phyloP scores from a whole-genome alignment of 2,329 filamentous ascomycete species.

The Apiospora kogelbergensis region DNA sequence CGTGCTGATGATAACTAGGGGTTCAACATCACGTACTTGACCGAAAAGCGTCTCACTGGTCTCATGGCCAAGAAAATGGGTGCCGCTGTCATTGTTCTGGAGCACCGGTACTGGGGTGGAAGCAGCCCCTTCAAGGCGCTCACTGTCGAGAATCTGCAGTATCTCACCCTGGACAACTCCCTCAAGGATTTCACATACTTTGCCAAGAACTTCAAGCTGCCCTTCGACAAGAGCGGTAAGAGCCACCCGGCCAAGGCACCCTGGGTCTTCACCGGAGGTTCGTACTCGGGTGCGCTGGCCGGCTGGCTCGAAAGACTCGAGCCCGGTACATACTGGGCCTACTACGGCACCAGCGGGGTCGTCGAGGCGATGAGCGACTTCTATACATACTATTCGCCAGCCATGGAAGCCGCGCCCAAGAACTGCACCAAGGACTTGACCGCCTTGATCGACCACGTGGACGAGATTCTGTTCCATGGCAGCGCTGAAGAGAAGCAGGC shows the following conservation, averaged over 20 bases:
- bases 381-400: conserved; percentile 56
- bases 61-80: conserved; percentile 39
- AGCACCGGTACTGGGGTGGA: conserved; percentile 44
- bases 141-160: conserved; percentile 37
- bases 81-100: conserved; percentile 39
- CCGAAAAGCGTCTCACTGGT: conserved; percentile 39
- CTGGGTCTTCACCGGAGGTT: conserved; percentile 56
- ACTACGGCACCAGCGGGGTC: conserved; percentile 55
- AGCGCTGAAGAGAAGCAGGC: conserved; percentile 37
- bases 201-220: conserved; percentile 44
- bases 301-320: conserved; percentile 51
- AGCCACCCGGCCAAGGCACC: conserved; percentile 50
- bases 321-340: conserved; percentile 60
- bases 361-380: conserved; percentile 53
- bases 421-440: conserved; percentile 57
- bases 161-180: conserved; percentile 41
- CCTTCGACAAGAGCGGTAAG: conserved; percentile 46
- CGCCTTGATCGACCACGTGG: conserved; percentile 52
- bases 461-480: conserved; percentile 42
- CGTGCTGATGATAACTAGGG: conserved; percentile 20
- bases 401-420: conserved; percentile 52
- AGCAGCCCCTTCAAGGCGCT: conserved; percentile 37
- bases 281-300: conserved; percentile 54
- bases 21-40: conserved; percentile 41
- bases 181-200: conserved; percentile 42